Evolutionary conservation across 768 basidiomycete genomes (phyloP).

Genomic region (Suillus tomentosus): DNA sequence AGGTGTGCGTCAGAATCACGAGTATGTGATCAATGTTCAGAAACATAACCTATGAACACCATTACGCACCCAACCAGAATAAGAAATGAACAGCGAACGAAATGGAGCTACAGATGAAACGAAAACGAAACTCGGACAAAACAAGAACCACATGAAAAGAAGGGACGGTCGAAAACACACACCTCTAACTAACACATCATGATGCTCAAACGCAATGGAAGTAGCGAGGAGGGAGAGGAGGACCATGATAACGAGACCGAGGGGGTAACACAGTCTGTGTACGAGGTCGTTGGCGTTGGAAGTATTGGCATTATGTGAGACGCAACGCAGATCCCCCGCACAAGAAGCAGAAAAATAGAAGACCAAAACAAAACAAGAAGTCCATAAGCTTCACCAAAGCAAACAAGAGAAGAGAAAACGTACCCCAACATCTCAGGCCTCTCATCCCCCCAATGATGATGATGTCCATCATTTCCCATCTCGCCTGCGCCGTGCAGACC

Average conservation of each 20-base stretch:
- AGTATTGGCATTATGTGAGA: background rate
- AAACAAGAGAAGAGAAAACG: constrained; percentile 19
- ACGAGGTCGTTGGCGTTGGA: background rate
- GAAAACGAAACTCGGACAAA: background rate
- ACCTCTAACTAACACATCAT: constrained; percentile 67
- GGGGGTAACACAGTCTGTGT: constrained; percentile 66
- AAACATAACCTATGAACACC: background rate
- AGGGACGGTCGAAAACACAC: constrained; percentile 27
- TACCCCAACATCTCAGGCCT: constrained; percentile 43
- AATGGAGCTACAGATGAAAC: background rate
- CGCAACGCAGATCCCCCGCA: background rate
- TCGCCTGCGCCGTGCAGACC: constrained; percentile 25
- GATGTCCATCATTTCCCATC: constrained; percentile 41
- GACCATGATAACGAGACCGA: constrained; percentile 54
- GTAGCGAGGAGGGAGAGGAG: constrained; percentile 59
- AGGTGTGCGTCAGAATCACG: background rate
- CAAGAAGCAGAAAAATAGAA: background rate
- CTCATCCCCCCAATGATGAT: constrained; percentile 72
- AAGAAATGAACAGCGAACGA: background rate
- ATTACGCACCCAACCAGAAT: background rate
- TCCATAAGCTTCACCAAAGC: background rate
- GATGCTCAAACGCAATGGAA: constrained; percentile 61
- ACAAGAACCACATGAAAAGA: background rate
- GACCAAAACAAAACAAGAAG: background rate
- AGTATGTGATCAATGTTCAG: background rate